These are phyloP conservation scores for Pyronema domesticum DNA, from an alignment of 495 filamentous ascomycete genomes.

Conservation along the genomic window DNA sequence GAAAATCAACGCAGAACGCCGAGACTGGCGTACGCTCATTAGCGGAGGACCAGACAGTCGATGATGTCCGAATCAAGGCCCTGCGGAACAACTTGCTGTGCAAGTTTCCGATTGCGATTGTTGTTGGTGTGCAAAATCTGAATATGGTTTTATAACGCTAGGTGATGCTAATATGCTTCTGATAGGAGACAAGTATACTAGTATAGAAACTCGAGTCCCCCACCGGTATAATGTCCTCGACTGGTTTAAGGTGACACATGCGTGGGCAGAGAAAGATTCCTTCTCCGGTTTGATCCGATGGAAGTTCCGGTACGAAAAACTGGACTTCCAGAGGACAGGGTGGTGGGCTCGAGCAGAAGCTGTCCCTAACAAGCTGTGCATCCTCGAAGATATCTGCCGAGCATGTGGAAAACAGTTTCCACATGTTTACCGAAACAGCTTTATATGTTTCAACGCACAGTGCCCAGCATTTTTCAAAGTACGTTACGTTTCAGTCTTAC, in stretches of 20 bases:
- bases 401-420: constrained; percentile 28
- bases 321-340: constrained; percentile 37
- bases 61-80: constrained; percentile 23
- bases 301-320: constrained; percentile 57
- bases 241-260: constrained; percentile 50
- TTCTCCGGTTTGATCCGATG: constrained; percentile 28
- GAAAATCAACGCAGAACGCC: constrained; percentile 26
- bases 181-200: constrained; percentile 18
- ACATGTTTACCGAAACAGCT: constrained; percentile 40
- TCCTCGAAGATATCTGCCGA: constrained; percentile 26
- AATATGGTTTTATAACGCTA: no score
- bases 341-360: constrained; percentile 42
- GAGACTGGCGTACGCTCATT: constrained; percentile 30
- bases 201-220: constrained; percentile 37
- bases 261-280: constrained; percentile 47
- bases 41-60: constrained; percentile 28
- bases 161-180: background rate
- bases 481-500: constrained; percentile 22
- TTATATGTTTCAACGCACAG: constrained; percentile 46
- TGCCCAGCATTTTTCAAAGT: constrained; percentile 43
- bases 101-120: constrained; percentile 34
- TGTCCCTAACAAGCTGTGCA: constrained; percentile 12
- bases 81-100: constrained; percentile 26
- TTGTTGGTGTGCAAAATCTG: constrained; percentile 35
- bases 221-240: constrained; percentile 53